Conservation (phyloP, 1,284 basidiomycete genomes). For the Moesziomyces sp. region DNA sequence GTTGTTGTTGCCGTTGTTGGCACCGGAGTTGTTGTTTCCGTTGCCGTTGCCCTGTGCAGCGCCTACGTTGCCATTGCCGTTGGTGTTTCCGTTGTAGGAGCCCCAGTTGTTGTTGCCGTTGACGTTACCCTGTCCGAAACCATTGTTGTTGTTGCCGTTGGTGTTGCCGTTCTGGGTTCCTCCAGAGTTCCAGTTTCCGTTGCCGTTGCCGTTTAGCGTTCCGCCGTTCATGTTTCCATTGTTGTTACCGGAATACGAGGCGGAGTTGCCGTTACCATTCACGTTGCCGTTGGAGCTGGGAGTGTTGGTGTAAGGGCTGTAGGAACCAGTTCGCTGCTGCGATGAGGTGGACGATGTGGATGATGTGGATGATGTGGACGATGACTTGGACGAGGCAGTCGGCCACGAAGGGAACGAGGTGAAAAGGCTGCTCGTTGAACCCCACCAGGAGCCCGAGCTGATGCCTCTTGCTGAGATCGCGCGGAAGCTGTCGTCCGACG, state of each 20-base stretch:
- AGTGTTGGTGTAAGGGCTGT: background rate
- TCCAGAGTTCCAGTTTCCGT: slow-evolving; percentile 13
- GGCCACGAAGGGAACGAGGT: slow-evolving; percentile 7
- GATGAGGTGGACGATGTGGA: slow-evolving; percentile 6
- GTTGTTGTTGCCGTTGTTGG: slow-evolving; percentile 11
- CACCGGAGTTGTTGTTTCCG: slow-evolving; percentile 7
- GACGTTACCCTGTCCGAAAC: slow-evolving; percentile 9
- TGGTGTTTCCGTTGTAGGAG: slow-evolving; percentile 4
- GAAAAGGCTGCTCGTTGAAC: slow-evolving; percentile 5
- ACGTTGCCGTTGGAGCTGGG: slow-evolving; percentile 1
- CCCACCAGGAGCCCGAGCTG: slow-evolving; percentile 8
- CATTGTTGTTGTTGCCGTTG: slow-evolving; percentile 17
- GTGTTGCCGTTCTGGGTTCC: slow-evolving; percentile 4
- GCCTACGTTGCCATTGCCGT: slow-evolving; percentile 7
- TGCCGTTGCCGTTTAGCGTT: slow-evolving; percentile 9
- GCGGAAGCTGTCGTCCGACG: slow-evolving; percentile 1
- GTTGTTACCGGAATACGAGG: background rate
- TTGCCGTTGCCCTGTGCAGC: slow-evolving; percentile 4
- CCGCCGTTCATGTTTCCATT: slow-evolving; percentile 8
- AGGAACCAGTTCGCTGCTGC: background rate
- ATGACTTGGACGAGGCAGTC: slow-evolving; percentile 1
- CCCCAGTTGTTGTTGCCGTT: slow-evolving; percentile 14
- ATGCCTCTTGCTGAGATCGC: slow-evolving; percentile 2
- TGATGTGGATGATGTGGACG: background rate
- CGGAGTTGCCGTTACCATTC: slow-evolving; percentile 17